phyloP scores from a whole-genome alignment of 2,329 filamentous ascomycete genomes.

The Paecilomyces fulvus region DNA sequence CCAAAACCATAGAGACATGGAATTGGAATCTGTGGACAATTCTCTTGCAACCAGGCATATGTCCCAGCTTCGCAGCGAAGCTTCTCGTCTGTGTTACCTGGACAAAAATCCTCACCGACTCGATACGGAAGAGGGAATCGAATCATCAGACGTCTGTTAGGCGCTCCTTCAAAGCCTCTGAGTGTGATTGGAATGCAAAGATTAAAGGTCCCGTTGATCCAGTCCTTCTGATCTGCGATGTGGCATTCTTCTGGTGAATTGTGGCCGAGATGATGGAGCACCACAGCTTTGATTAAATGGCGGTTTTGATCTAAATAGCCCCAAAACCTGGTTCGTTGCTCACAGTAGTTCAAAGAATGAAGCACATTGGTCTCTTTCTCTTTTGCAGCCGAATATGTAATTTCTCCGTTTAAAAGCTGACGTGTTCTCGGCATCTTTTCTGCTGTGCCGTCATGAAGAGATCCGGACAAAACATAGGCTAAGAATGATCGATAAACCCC shows the following conservation, averaged over 20 bases:
- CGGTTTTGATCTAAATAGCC: slow-evolving; percentile 9
- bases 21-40: slow-evolving; percentile 32
- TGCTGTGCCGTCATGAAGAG: too few species aligned
- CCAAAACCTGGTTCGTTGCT: slow-evolving; percentile 14
- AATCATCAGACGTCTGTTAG: slow-evolving; percentile 15
- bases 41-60: slow-evolving; percentile 31
- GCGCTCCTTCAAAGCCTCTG: background rate
- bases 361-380: slow-evolving; percentile 9
- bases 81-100: slow-evolving; percentile 39
- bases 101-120: slow-evolving; percentile 27
- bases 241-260: slow-evolving; percentile 4
- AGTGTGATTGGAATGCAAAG: slow-evolving; percentile 3
- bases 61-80: slow-evolving; percentile 32
- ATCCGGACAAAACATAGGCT: too few species aligned
- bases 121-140: slow-evolving; percentile 20
- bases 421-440: background rate
- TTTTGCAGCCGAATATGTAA: background rate
- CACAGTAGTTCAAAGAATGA: slow-evolving; percentile 11
- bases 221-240: slow-evolving; percentile 9
- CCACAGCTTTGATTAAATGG: slow-evolving; percentile 14
- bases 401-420: background rate
- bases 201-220: slow-evolving; percentile 14
- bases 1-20: slow-evolving; percentile 28
- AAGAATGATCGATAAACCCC: too few species aligned
- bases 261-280: slow-evolving; percentile 20